phyloP scores from a whole-genome alignment of 768 basidiomycete genomes.

The Mycena chlorophos region DNA sequence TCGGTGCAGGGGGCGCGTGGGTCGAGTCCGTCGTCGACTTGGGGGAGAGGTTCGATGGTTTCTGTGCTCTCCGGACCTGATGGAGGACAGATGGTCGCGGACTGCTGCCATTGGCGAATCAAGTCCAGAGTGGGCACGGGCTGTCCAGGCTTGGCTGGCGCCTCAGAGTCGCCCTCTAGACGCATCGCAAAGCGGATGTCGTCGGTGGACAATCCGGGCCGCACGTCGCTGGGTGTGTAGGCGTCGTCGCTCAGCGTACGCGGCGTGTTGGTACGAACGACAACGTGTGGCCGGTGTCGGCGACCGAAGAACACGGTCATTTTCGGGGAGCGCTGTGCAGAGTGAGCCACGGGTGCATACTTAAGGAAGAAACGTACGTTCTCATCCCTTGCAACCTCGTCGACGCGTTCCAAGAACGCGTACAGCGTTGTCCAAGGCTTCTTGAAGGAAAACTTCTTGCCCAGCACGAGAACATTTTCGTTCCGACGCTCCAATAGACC shows the following conservation, averaged over 20 bases:
- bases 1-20: not conserved
- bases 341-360: not conserved
- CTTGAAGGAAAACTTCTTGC: constrained; percentile 17
- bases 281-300: not conserved
- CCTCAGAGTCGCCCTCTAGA: not conserved
- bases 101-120: not conserved
- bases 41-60: not conserved
- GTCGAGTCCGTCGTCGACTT: not conserved
- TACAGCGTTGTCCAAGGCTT: not conserved
- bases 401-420: constrained; percentile 9
- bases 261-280: constrained; percentile 11
- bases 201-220: constrained; percentile 5
- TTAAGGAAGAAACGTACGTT: constrained; percentile 4
- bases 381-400: constrained; percentile 4
- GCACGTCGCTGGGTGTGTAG: not conserved
- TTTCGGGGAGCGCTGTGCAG: constrained; percentile 5
- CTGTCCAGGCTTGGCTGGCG: not conserved
- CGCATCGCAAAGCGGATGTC: constrained; percentile 14
- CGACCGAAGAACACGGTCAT: constrained; percentile 10
- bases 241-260: constrained; percentile 3
- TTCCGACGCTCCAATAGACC: constrained; percentile 2
- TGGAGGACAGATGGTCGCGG: not conserved
- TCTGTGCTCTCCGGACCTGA: not conserved
- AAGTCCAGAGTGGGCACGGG: constrained; percentile 2
- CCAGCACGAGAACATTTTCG: constrained; percentile 11